Conservation (phyloP, 202 grass and related monocot genomes). For the Schoenoplectus triqueter region DNA sequence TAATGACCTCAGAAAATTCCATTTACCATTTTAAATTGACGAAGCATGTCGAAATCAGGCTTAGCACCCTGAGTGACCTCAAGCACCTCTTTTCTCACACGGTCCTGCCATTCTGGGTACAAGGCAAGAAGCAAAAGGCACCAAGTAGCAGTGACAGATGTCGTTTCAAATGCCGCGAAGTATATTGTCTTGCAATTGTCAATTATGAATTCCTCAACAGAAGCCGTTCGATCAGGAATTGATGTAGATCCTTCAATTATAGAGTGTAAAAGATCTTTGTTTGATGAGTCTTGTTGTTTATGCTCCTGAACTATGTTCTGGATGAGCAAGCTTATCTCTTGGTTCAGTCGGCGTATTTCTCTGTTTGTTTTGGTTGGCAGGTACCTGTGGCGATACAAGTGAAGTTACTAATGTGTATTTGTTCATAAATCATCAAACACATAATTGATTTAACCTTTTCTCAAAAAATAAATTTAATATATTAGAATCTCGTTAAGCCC, state of each 20-base stretch:
- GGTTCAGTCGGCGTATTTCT: constrained; percentile 54
- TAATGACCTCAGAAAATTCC: neutral
- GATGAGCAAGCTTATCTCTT: constrained; percentile 45
- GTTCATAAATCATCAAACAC: neutral
- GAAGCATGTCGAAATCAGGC: constrained; percentile 42
- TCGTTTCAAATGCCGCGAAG: constrained; percentile 59
- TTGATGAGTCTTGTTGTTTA: neutral
- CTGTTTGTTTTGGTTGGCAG: constrained; percentile 52
- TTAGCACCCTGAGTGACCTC: constrained; percentile 40
- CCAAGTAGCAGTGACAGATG: constrained; percentile 51
- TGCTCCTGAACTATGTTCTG: constrained; percentile 48
- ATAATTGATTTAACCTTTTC: neutral
- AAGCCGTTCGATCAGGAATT: neutral
- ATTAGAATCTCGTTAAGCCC: neutral
- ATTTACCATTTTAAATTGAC: constrained; percentile 53
- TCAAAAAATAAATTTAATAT: neutral
- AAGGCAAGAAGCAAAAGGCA: constrained; percentile 69
- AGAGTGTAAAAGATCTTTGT: constrained; percentile 40
- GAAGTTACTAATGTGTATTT: neutral
- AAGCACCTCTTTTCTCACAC: constrained; percentile 46
- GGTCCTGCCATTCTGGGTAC: constrained; percentile 60
- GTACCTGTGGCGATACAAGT: constrained; percentile 35
- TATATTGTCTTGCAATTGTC: constrained; percentile 73
- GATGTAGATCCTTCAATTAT: constrained; percentile 42
- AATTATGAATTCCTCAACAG: constrained; percentile 57